These are phyloP conservation scores for Rhodomyrtus psidioides DNA, from an alignment of 441 rosid species.

Conservation along the genomic window DNA sequence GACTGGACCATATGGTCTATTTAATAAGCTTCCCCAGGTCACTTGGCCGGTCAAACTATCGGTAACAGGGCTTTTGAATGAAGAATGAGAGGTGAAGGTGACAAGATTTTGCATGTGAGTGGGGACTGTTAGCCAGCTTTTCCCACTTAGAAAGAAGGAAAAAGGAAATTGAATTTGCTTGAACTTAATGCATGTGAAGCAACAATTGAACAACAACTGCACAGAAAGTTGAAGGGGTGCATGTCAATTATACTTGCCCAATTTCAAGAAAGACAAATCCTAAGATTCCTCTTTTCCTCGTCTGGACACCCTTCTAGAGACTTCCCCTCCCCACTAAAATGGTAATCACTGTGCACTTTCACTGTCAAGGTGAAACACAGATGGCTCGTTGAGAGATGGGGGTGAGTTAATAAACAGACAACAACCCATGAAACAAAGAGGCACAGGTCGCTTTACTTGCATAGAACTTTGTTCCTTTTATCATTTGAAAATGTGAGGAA, in stretches of 20 bases:
- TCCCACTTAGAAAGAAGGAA: neutral
- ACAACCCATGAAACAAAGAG: conserved; percentile 66
- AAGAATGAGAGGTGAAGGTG: neutral
- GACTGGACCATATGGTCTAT: neutral
- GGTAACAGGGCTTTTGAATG: neutral
- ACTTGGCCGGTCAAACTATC: neutral
- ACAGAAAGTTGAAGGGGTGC: conserved; percentile 19
- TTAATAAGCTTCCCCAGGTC: neutral
- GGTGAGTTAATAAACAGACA: conserved; percentile 51
- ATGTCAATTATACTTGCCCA: conserved; percentile 34
- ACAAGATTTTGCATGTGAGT: neutral
- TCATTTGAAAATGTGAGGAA: neutral
- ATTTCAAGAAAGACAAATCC: conserved; percentile 43
- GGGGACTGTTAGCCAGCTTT: neutral
- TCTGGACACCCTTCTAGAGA: conserved; percentile 51
- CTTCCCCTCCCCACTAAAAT: conserved; percentile 31
- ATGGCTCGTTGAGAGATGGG: neutral
- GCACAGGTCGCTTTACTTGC: conserved; percentile 31
- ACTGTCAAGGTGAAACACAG: conserved; percentile 23
- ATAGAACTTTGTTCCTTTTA: conserved; percentile 18
- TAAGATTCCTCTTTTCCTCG: conserved; percentile 75
- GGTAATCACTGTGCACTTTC: conserved; percentile 52
- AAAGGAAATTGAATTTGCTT: neutral
- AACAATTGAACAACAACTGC: conserved; percentile 21
- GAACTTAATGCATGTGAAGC: conserved; percentile 3